Base-by-base conservation (phyloP, 176 grass and related monocot genomes). In the Avena insularis region DNA sequence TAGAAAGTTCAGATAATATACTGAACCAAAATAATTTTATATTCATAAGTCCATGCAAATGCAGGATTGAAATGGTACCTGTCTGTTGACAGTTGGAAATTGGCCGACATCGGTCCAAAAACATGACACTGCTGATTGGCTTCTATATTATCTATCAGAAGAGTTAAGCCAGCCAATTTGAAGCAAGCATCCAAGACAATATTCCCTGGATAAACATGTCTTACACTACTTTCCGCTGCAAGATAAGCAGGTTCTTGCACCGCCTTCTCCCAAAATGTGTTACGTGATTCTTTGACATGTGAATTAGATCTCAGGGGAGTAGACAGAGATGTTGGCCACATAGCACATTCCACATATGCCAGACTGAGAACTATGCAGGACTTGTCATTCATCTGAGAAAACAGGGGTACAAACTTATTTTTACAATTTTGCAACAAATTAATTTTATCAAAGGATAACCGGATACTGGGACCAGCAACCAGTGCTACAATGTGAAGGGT, bases 41-140 rank as follows among this genome's bases (percentile, higher is more conserved):
- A 48, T 46, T 84, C 58, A 79, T 15, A 67, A 47, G 36, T 33
- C 55, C 20, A 23, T 46, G 69, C 58, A 88, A 92, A 76, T 85
- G 82, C 27, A 49, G 82, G 74, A 66, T 84, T 58, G 72, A 67
- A 92, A 78, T 84, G 21, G 8, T 95, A 95, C 94, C 94, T 93
- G 88, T 69, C 79, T 82, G 80, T 75, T 91, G 91, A 91, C 53
- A 90, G 75, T 79, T 81, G 82, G 20, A 91, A 83, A 91, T 87
- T 91, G 84, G 71, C 47, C 53, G 94, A 91, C 82, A 92, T 75
- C 15, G 91, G 94, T 69, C 94, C 94, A 72, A 91, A 77, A 88
- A 95, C 71, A 29, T 89, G 89, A 88, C 68, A 91, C 50, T 87
- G 87, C 40, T 91, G 65, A 88, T 88, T 84, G 80, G 56, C 68